Conservation (phyloP, 371 early-diverging fungal genomes). For the Gilbertella persicaria region DNA sequence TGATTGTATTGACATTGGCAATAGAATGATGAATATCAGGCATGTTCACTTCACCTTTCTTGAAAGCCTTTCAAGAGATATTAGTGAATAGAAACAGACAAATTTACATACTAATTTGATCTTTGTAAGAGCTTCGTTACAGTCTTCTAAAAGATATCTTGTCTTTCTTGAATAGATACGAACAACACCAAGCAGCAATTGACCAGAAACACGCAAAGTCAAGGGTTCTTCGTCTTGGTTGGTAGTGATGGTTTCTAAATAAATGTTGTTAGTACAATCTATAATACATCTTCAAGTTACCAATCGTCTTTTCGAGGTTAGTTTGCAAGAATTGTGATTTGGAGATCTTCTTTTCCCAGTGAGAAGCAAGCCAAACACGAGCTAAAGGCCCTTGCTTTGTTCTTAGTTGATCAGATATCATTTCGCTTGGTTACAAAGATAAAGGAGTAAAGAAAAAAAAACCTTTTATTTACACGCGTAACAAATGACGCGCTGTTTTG, state of each 20-base stretch:
- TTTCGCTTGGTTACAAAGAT: neutral
- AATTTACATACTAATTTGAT: conserved; percentile 78
- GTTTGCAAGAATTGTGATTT: conserved; percentile 93
- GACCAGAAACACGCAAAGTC: conserved; percentile 94
- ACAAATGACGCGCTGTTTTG: neutral
- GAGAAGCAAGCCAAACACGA: conserved; percentile 98
- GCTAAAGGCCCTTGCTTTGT: conserved; percentile 91
- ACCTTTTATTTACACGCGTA: neutral
- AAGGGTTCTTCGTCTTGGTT: conserved; percentile 78
- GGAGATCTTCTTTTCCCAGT: conserved; percentile 95
- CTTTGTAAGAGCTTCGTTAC: conserved; percentile 93
- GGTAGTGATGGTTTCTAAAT: conserved; percentile 79
- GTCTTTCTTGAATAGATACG: conserved; percentile 97
- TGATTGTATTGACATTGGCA: conserved; percentile 82
- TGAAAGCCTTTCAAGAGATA: conserved; percentile 64
- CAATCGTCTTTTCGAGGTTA: conserved; percentile 83
- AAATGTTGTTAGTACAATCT: neutral
- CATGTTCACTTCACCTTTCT: conserved; percentile 86
- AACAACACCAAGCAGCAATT: conserved; percentile 95
- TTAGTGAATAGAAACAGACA: neutral
- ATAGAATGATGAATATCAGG: conserved; percentile 71
- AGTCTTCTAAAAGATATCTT: conserved; percentile 95
- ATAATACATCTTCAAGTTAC: conserved; percentile 41
- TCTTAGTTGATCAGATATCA: conserved; percentile 46
- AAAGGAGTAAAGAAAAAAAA: conserved; percentile 1